Evolutionary conservation across 2,329 filamentous ascomycete species (phyloP).

Genomic region (Ascocoryne sarcoides): DNA sequence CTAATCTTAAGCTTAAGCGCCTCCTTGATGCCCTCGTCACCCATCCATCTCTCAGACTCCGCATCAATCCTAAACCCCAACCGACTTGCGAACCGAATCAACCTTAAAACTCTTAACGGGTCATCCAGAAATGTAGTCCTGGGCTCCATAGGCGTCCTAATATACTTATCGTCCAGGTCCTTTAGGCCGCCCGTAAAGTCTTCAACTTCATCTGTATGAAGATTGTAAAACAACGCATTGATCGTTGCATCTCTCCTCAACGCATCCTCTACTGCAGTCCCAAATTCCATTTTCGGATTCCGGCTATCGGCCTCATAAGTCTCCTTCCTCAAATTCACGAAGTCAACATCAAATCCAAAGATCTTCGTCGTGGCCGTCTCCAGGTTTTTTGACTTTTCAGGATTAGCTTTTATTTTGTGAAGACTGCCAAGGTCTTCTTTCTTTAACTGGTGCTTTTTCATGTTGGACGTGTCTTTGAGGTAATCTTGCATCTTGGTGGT

Average conservation of each 20-base stretch:
- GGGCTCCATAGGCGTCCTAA: constrained; percentile 79
- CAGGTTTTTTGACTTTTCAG: constrained; percentile 92
- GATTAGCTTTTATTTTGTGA: constrained; percentile 85
- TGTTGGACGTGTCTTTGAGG: constrained; percentile 50
- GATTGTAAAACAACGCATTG: constrained; percentile 93
- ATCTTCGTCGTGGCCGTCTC: constrained; percentile 84
- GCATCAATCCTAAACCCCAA: constrained; percentile 71
- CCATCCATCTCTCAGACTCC: constrained; percentile 64
- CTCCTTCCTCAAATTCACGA: constrained; percentile 91
- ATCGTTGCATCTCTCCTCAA: constrained; percentile 84
- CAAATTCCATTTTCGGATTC: constrained; percentile 89
- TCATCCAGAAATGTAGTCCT: constrained; percentile 93
- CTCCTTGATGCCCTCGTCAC: constrained; percentile 63
- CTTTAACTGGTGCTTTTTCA: constrained; percentile 50
- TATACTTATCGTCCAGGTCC: constrained; percentile 64
- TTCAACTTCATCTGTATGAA: constrained; percentile 70
- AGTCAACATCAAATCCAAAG: constrained; percentile 80
- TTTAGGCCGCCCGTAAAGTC: constrained; percentile 74
- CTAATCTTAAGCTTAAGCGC: constrained; percentile 85
- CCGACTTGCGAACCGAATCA: constrained; percentile 85
- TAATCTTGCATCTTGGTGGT: constrained; percentile 61
- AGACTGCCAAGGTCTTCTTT: constrained; percentile 60
- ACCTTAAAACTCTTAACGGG: constrained; percentile 73
- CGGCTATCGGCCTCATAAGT: constrained; percentile 83
- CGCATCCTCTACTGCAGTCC: constrained; percentile 84